A percentile compares a stretch with the other conserved stretches of the same genome.
phyloP scores from a whole-genome alignment of 495 filamentous ascomycete species.

The Rhizodiscina lignyota region DNA sequence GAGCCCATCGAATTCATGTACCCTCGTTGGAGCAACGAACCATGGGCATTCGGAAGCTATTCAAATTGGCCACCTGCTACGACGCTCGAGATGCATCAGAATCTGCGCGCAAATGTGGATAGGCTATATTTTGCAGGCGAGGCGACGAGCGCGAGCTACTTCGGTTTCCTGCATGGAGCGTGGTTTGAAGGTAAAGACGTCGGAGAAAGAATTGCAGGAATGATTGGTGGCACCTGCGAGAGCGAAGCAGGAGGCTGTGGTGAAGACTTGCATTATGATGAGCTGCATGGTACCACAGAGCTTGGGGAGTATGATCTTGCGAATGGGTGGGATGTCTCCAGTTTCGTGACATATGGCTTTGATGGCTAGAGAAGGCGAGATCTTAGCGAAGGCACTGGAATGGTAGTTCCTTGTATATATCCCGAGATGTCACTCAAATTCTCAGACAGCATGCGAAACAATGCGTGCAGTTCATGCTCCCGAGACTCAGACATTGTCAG shows the following conservation, averaged over 20 bases:
- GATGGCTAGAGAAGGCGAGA: no score
- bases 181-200: slow-evolving; percentile 45
- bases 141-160: slow-evolving; percentile 51
- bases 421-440: no score
- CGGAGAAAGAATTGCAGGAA: slow-evolving; percentile 32
- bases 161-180: slow-evolving; percentile 55
- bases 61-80: slow-evolving; percentile 57
- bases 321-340: slow-evolving; percentile 15
- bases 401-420: no score
- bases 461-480: no score
- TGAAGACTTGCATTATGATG: slow-evolving; percentile 10
- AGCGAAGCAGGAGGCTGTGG: slow-evolving; percentile 10
- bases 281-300: slow-evolving; percentile 13
- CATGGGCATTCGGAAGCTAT: slow-evolving; percentile 56
- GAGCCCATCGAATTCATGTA: slow-evolving; percentile 55
- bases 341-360: no score
- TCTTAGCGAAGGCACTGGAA: no score
- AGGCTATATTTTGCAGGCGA: slow-evolving; percentile 58
- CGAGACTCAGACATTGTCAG: no score
- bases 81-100: slow-evolving; percentile 53
- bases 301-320: slow-evolving; percentile 9
- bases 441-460: no score
- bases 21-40: slow-evolving; percentile 48
- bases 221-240: slow-evolving; percentile 13
- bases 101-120: slow-evolving; percentile 50